A percentile compares a stretch with the other conserved stretches of the same genome.
Evolutionary conservation across 2,329 filamentous ascomycete species (phyloP).

Genomic region (Pestalotiopsis sp.): DNA sequence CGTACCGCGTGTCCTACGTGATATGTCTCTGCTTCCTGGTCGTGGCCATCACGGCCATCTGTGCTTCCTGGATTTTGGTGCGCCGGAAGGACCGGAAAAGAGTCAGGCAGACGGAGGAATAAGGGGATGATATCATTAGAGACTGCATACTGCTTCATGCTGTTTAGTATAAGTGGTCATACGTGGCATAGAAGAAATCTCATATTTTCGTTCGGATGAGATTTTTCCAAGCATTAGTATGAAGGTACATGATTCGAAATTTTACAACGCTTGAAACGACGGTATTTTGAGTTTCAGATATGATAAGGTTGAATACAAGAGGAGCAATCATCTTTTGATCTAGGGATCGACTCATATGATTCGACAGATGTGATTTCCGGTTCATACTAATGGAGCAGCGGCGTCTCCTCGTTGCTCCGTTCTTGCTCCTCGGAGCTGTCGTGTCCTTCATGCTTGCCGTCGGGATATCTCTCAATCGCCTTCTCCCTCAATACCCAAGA

Average conservation of each 20-base stretch:
- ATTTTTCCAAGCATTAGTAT: too few species aligned
- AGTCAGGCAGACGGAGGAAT: not conserved
- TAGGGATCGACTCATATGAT: not conserved
- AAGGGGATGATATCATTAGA: not conserved
- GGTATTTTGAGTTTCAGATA: not conserved
- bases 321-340: not conserved
- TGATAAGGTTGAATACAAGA: not conserved
- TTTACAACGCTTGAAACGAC: too few species aligned
- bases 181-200: too few species aligned
- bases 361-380: not conserved
- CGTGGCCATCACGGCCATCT: constrained; percentile 21
- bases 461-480: constrained; percentile 17
- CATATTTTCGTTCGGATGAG: too few species aligned
- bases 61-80: constrained; percentile 24
- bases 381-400: constrained; percentile 4
- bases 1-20: constrained; percentile 36
- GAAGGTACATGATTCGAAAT: too few species aligned
- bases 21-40: constrained; percentile 31
- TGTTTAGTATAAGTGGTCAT: too few species aligned
- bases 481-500: constrained; percentile 24
- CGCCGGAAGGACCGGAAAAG: constrained; percentile 17
- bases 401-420: constrained; percentile 10
- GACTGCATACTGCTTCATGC: too few species aligned
- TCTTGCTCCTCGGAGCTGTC: not conserved
- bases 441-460: not conserved